These are phyloP conservation scores for Cubamyces sp. DNA, from an alignment of 768 basidiomycete species.

Conservation along the genomic window DNA sequence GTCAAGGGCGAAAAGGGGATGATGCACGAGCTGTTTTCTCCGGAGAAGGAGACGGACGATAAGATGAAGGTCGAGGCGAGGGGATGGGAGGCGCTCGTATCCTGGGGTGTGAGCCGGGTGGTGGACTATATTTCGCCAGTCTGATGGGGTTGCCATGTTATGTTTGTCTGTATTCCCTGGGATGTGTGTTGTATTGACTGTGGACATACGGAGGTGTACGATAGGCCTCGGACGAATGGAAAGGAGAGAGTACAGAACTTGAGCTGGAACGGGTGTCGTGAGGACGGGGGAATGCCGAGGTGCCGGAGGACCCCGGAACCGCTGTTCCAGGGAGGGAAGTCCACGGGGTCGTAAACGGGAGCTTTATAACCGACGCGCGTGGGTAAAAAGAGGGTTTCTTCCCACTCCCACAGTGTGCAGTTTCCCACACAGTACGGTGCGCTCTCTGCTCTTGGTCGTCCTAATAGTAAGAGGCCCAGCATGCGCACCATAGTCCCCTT, in stretches of 20 bases:
- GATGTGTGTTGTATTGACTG: neutral
- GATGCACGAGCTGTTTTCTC: constrained; percentile 25
- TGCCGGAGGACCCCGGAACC: constrained; percentile 33
- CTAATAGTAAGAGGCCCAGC: constrained; percentile 17
- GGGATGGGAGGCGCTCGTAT: constrained; percentile 28
- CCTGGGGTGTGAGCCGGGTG: constrained; percentile 29
- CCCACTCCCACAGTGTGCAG: constrained; percentile 46
- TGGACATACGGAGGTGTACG: constrained; percentile 17
- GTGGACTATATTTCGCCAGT: constrained; percentile 28
- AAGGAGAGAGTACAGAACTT: neutral
- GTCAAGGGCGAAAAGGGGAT: constrained; percentile 23
- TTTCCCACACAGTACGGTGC: constrained; percentile 48
- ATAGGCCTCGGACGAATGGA: neutral
- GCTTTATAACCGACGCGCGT: constrained; percentile 38
- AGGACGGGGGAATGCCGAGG: constrained; percentile 21
- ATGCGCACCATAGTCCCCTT: constrained; percentile 31
- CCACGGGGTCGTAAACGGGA: constrained; percentile 33
- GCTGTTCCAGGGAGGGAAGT: constrained; percentile 15
- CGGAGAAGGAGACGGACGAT: constrained; percentile 24
- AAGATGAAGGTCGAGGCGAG: constrained; percentile 21
- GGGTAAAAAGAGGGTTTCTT: constrained; percentile 43
- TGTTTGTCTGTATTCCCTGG: neutral
- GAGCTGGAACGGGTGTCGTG: neutral
- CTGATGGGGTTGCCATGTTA: constrained; percentile 8
- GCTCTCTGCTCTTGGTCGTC: constrained; percentile 19